Conservation (phyloP, 345 rosid genomes). For the Eucalyptus dawsonii region DNA sequence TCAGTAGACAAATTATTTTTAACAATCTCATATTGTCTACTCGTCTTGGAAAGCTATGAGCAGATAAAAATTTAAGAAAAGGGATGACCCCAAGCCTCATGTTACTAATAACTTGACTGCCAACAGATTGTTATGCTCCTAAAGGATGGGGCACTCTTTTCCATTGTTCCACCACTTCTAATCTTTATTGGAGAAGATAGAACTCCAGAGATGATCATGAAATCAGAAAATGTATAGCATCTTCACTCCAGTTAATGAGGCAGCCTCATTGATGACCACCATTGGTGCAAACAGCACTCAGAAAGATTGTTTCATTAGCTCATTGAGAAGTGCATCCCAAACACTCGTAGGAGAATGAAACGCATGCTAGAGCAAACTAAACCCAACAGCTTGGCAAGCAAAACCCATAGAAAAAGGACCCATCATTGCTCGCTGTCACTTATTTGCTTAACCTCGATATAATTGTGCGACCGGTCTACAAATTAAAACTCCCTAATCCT, state of each 20-base stretch:
- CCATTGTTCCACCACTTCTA: neutral
- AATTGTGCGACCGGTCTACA: neutral
- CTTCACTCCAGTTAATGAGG: neutral
- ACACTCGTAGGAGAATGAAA: neutral
- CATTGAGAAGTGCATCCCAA: neutral
- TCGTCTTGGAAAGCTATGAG: neutral
- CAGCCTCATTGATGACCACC: neutral
- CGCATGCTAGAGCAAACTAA: neutral
- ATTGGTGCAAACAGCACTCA: neutral
- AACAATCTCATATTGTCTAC: neutral
- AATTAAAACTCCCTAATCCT: neutral
- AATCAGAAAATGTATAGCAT: neutral
- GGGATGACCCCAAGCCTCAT: neutral
- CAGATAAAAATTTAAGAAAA: neutral
- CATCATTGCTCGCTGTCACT: neutral
- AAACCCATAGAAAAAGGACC: neutral
- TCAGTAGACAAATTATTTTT: neutral
- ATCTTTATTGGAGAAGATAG: neutral
- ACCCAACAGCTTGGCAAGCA: neutral
- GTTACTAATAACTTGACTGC: neutral
- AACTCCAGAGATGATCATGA: neutral
- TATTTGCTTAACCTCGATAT: neutral
- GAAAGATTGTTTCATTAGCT: neutral
- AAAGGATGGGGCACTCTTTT: neutral
- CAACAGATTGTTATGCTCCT: neutral